A percentile compares a stretch with the other conserved stretches of the same genome.
Conservation (phyloP, 768 basidiomycete species). For the Tulasnella sp. region DNA sequence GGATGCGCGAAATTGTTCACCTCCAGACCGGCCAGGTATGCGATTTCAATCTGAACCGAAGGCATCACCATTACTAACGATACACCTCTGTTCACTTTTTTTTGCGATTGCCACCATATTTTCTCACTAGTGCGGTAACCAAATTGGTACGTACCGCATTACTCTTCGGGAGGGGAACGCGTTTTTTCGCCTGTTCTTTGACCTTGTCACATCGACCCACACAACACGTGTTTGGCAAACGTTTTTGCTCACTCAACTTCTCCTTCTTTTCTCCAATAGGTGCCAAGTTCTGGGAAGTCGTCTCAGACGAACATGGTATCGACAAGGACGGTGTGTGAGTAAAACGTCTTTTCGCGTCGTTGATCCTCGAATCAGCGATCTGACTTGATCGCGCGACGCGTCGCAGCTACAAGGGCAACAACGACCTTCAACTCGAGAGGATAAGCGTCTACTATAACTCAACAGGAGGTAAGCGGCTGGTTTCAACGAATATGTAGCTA, state of each 20-base stretch:
- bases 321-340: conserved; percentile 71
- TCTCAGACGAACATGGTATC: conserved; percentile 98
- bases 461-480: conserved; percentile 52
- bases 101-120: neutral
- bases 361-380: neutral
- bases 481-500: neutral
- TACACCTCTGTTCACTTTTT: conserved; percentile 15
- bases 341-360: neutral
- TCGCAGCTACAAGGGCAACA: conserved; percentile 74
- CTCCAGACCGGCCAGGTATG: conserved; percentile 96
- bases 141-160: conserved; percentile 68
- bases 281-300: conserved; percentile 97
- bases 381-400: conserved; percentile 24
- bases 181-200: conserved; percentile 31
- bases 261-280: conserved; percentile 42
- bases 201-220: neutral
- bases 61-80: neutral
- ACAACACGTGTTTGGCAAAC: conserved; percentile 26
- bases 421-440: conserved; percentile 93
- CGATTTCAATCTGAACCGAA: conserved; percentile 10
- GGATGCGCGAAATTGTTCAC: conserved; percentile 99
- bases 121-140: conserved; percentile 84
- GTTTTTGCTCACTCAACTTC: conserved; percentile 34
- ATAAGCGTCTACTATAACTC: conserved; percentile 99
- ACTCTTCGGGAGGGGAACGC: neutral